Conservation (phyloP, 179 eudicot species). For the Silene coronaria region DNA sequence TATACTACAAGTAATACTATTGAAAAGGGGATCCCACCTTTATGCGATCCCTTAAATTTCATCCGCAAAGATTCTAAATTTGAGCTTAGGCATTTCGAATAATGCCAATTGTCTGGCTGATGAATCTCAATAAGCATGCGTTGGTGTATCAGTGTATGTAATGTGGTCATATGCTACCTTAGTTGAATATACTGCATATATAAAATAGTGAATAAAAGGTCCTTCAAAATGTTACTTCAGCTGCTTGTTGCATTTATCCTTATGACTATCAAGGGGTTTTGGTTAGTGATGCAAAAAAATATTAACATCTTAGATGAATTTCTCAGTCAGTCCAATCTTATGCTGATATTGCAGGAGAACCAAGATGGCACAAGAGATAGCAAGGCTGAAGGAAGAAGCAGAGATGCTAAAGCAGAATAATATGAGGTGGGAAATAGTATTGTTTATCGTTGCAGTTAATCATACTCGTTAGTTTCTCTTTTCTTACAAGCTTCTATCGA, state of each 20-base stretch:
- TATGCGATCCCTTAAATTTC: background rate
- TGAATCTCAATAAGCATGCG: background rate
- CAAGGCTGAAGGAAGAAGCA: constrained; percentile 83
- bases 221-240: background rate
- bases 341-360: constrained; percentile 58
- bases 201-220: background rate
- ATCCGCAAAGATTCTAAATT: background rate
- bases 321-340: background rate
- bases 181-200: no score
- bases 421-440: constrained; percentile 38
- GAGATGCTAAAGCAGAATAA: constrained; percentile 49
- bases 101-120: background rate
- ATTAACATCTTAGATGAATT: background rate
- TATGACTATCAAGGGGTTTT: background rate
- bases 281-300: background rate
- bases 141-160: background rate
- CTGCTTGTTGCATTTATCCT: background rate
- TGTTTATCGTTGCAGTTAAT: background rate
- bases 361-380: constrained; percentile 90
- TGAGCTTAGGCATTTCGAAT: background rate
- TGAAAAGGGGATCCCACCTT: background rate
- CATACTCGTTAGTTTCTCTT: background rate
- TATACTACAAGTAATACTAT: background rate
- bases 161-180: background rate
- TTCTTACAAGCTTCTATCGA: background rate